Evolutionary conservation across 2,329 filamentous ascomycete species (phyloP).

Genomic region (Talaromyces amestolkiae): DNA sequence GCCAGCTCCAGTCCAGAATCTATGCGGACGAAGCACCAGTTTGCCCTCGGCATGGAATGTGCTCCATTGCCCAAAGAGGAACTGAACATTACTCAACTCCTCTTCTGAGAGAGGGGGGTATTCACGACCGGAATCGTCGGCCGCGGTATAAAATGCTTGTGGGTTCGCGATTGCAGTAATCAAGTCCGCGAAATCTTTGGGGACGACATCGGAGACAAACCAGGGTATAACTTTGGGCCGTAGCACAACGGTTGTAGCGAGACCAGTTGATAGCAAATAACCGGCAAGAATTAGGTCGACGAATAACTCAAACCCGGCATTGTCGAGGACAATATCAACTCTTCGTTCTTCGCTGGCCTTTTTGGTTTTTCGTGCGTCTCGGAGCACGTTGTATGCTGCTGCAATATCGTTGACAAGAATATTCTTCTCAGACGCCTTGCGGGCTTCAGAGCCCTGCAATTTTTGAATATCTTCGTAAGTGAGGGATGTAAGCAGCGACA

Average conservation of each 20-base stretch:
- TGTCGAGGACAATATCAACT: slow-evolving; percentile 94
- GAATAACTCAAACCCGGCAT: slow-evolving; percentile 94
- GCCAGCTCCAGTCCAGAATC: slow-evolving; percentile 86
- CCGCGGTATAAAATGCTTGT: slow-evolving; percentile 72
- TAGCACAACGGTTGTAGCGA: slow-evolving; percentile 83
- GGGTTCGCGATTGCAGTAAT: slow-evolving; percentile 77
- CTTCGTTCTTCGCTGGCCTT: slow-evolving; percentile 63
- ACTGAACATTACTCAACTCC: slow-evolving; percentile 66
- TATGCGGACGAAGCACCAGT: slow-evolving; percentile 76
- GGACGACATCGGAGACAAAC: slow-evolving; percentile 96
- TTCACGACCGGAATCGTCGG: slow-evolving; percentile 61
- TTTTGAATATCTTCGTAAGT: slow-evolving; percentile 97
- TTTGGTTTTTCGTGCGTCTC: slow-evolving; percentile 61
- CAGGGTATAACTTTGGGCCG: slow-evolving; percentile 95
- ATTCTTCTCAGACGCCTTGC: slow-evolving; percentile 85
- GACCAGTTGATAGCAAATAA: slow-evolving; percentile 77
- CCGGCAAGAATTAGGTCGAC: slow-evolving; percentile 91
- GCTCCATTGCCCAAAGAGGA: slow-evolving; percentile 81
- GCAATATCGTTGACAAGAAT: slow-evolving; percentile 85
- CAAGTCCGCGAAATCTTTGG: slow-evolving; percentile 78
- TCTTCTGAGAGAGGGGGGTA: slow-evolving; percentile 63
- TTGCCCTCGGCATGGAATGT: slow-evolving; percentile 77
- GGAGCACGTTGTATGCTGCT: slow-evolving; percentile 67
- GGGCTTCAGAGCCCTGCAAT: slow-evolving; percentile 81
- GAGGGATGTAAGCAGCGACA: slow-evolving; percentile 84